phyloP scores from a whole-genome alignment of 129 eudicot genomes.

The Flaveria bidentis region DNA sequence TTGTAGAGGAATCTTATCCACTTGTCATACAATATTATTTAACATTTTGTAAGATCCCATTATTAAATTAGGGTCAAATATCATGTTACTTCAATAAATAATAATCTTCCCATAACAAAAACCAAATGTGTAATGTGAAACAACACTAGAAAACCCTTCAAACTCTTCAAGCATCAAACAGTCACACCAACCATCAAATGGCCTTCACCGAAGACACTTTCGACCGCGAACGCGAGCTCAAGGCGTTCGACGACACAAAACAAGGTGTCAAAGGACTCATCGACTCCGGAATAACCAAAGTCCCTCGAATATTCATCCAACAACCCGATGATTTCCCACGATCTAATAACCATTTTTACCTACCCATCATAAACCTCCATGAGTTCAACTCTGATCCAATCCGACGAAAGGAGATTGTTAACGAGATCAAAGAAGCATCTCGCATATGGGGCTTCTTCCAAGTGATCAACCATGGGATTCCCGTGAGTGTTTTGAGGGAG shows the following conservation, averaged over 20 bases:
- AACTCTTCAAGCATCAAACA: too few relatives aligned
- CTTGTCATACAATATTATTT: too few relatives aligned
- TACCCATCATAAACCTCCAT: constrained; percentile 42
- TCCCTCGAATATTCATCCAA: constrained; percentile 49
- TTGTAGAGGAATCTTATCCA: too few relatives aligned
- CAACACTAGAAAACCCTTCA: too few relatives aligned
- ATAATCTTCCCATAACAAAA: not conserved
- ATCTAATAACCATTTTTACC: not conserved
- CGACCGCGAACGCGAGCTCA: constrained; percentile 38
- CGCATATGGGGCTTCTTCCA: constrained; percentile 54
- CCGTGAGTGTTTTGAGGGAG: constrained; percentile 38
- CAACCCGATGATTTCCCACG: constrained; percentile 37
- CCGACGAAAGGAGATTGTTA: constrained; percentile 22
- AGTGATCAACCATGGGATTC: constrained; percentile 56
- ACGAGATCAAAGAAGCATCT: constrained; percentile 37
- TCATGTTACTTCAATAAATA: not conserved
- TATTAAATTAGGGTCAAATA: too few relatives aligned
- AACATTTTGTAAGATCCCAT: not conserved
- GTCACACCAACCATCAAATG: constrained; percentile 6
- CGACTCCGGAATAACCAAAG: constrained; percentile 44
- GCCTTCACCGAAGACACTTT: constrained; percentile 5
- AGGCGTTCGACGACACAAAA: constrained; percentile 51
- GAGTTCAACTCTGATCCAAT: constrained; percentile 15
- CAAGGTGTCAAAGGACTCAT: constrained; percentile 53
- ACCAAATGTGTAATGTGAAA: too few relatives aligned